A percentile compares a stretch with the other conserved stretches of the same genome.
phyloP scores from a whole-genome alignment of 1,284 basidiomycete genomes.

The Boletus sp. region DNA sequence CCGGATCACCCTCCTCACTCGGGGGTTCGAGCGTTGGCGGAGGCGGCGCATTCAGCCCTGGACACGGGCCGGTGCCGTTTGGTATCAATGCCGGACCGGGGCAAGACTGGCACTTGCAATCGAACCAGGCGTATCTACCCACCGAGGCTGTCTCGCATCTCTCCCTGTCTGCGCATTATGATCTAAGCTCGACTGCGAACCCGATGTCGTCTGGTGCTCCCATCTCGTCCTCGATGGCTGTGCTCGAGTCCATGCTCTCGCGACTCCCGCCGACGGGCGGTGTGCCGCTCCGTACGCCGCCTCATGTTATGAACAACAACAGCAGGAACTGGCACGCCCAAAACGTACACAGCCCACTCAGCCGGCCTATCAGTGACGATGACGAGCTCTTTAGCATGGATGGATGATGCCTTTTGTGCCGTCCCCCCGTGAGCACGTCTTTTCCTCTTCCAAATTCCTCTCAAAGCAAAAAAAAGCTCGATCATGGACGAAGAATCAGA shows the following conservation, averaged over 20 bases:
- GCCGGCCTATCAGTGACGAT: conserved; percentile 57
- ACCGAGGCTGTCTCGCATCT: conserved; percentile 24
- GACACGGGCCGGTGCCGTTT: conserved; percentile 33
- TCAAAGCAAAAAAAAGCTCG: conserved; percentile 6
- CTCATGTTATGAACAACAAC: conserved; percentile 37
- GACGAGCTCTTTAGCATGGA: conserved; percentile 73
- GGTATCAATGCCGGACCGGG: conserved; percentile 28
- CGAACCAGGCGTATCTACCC: conserved; percentile 27
- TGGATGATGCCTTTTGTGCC: conserved; percentile 28
- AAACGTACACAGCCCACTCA: conserved; percentile 52
- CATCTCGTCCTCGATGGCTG: conserved; percentile 26
- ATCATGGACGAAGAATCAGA: conserved; percentile 14
- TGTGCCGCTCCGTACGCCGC: conserved; percentile 38
- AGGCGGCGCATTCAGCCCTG: conserved; percentile 30
- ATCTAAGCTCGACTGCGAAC: background rate
- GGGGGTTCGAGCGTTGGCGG: conserved; percentile 30
- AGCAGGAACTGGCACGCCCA: conserved; percentile 40
- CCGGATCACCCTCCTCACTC: conserved; percentile 37
- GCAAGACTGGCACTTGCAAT: conserved; percentile 31
- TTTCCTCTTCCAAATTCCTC: background rate
- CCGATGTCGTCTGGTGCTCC: conserved; percentile 10
- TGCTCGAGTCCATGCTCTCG: conserved; percentile 50
- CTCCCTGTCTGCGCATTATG: conserved; percentile 25
- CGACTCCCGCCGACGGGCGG: conserved; percentile 34
- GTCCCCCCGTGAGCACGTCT: background rate